A percentile compares a stretch with the other conserved stretches of the same genome.
Evolutionary conservation across 768 basidiomycete genomes (phyloP).

Genomic region (Suillus plorans): DNA sequence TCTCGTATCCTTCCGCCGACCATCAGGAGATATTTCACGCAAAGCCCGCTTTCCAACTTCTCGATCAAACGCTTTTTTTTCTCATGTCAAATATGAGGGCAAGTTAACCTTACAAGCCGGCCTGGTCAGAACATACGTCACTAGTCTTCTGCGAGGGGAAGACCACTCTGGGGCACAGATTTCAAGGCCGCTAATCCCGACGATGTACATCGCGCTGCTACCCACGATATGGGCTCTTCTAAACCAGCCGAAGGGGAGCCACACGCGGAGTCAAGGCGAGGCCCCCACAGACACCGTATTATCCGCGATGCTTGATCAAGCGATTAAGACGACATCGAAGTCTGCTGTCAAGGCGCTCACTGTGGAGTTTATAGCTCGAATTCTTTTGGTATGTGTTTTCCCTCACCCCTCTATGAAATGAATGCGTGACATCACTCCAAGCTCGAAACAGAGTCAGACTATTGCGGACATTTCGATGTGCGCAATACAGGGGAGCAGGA

Average conservation of each 20-base stretch:
- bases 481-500: constrained; percentile 24
- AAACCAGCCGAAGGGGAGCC: constrained; percentile 40
- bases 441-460: constrained; percentile 60
- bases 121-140: constrained; percentile 60
- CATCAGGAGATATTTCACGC: constrained; percentile 7
- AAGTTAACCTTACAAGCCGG: constrained; percentile 42
- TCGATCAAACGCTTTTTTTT: constrained; percentile 18
- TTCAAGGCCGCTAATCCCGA: constrained; percentile 50
- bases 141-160: constrained; percentile 55
- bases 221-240: constrained; percentile 81
- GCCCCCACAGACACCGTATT: constrained; percentile 32
- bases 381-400: constrained; percentile 57
- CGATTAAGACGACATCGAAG: constrained; percentile 53
- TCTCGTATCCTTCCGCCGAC: constrained; percentile 32
- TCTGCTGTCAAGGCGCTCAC: constrained; percentile 66
- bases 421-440: constrained; percentile 27
- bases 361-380: constrained; percentile 71
- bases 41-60: constrained; percentile 8
- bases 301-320: constrained; percentile 65
- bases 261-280: constrained; percentile 18
- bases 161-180: constrained; percentile 40
- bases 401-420: background rate
- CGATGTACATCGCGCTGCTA: constrained; percentile 63
- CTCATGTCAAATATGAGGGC: constrained; percentile 15
- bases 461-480: constrained; percentile 48